These are phyloP conservation scores for Candida neerlandica DNA, from an alignment of 1,139 yeast genomes.

Conservation along the genomic window DNA sequence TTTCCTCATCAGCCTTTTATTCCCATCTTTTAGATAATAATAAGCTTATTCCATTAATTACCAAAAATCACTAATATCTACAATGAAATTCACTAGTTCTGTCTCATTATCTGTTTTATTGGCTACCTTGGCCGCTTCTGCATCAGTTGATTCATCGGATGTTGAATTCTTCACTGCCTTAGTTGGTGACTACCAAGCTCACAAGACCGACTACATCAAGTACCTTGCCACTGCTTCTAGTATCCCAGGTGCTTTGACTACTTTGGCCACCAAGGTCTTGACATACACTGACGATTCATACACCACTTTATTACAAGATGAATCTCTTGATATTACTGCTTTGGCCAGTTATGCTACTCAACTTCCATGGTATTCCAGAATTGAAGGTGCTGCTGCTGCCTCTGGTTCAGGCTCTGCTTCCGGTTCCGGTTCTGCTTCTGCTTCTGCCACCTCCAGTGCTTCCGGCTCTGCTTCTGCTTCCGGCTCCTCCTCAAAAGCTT, in stretches of 20 bases:
- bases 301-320: constrained; percentile 41
- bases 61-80: not conserved
- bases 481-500: constrained; percentile 12
- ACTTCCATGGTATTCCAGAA: constrained; percentile 47
- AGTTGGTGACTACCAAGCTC: constrained; percentile 37
- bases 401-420: constrained; percentile 16
- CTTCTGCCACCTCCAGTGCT: constrained; percentile 1
- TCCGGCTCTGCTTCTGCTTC: constrained; percentile 11
- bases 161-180: constrained; percentile 43
- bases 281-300: constrained; percentile 45
- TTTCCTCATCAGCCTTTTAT: not conserved
- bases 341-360: constrained; percentile 40
- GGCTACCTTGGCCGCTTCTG: constrained; percentile 22
- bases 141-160: constrained; percentile 32
- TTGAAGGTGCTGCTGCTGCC: constrained; percentile 24
- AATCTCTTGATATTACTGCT: constrained; percentile 23
- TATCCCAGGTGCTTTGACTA: constrained; percentile 38
- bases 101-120: constrained; percentile 18
- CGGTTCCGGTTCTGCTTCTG: constrained; percentile 2
- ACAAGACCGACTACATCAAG: constrained; percentile 29
- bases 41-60: not conserved
- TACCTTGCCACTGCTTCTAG: constrained; percentile 36
- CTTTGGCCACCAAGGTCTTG: constrained; percentile 38
- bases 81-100: constrained; percentile 22
- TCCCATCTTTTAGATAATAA: no score